Conservation (phyloP, 2,329 filamentous ascomycete genomes). For the Fusarium sp. region DNA sequence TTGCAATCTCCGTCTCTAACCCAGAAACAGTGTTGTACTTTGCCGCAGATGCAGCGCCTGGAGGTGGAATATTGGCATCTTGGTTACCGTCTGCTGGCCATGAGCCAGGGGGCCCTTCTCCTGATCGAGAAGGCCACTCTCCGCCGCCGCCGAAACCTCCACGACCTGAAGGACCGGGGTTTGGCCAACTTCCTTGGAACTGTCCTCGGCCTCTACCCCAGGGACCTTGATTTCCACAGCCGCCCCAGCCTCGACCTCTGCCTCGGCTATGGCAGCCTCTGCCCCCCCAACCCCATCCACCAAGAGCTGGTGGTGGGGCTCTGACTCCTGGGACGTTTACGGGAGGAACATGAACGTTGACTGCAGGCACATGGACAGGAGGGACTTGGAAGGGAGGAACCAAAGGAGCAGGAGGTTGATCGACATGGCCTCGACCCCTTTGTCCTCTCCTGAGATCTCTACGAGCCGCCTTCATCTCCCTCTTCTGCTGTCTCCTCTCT, state of each 20-base stretch:
- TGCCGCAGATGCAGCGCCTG: conserved; percentile 48
- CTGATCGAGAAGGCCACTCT: conserved; percentile 1
- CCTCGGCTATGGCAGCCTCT: conserved; percentile 6
- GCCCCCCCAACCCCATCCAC: conserved; percentile 25
- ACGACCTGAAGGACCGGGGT: conserved; percentile 16
- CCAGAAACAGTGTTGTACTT: conserved; percentile 56
- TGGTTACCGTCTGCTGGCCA: conserved; percentile 53
- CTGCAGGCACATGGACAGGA: not conserved
- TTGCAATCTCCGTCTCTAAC: conserved; percentile 53
- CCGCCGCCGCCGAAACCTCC: conserved; percentile 17
- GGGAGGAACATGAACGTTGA: conserved; percentile 10
- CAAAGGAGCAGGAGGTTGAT: conserved; percentile 17
- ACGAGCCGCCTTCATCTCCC: conserved; percentile 49
- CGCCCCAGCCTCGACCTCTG: conserved; percentile 18
- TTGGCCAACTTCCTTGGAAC: conserved; percentile 14
- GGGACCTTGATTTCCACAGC: conserved; percentile 25
- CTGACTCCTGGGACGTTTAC: conserved; percentile 10
- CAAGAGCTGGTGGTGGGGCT: conserved; percentile 11
- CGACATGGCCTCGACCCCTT: conserved; percentile 20
- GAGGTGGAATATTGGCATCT: conserved; percentile 33
- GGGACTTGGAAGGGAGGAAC: conserved; percentile 15
- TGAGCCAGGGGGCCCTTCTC: conserved; percentile 48
- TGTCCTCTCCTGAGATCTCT: conserved; percentile 49
- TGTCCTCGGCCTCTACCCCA: conserved; percentile 22
- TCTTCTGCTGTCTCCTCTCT: conserved; percentile 51